Evolutionary conservation across 2,329 filamentous ascomycete species (phyloP).

Genomic region (Chaetothyriales sp.): DNA sequence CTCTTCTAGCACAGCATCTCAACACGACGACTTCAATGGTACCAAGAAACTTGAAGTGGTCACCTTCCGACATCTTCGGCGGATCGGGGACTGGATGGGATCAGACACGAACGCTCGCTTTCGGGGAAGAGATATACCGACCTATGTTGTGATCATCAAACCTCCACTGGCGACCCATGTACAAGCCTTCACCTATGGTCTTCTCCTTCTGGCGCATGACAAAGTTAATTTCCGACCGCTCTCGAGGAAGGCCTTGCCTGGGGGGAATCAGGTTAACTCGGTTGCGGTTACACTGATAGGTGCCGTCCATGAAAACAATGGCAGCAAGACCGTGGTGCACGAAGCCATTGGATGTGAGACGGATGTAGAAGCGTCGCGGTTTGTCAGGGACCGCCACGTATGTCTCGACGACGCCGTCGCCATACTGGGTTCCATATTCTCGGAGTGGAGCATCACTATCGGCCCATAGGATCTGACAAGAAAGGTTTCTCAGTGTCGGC

Average conservation of each 20-base stretch:
- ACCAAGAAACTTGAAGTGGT: conserved; percentile 19
- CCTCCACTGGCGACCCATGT: conserved; percentile 37
- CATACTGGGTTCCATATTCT: conserved; percentile 36
- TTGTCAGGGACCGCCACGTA: conserved; percentile 34
- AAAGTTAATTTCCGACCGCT: conserved; percentile 32
- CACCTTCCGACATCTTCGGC: conserved; percentile 1
- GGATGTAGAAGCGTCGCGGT: conserved; percentile 33
- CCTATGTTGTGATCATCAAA: conserved; percentile 37
- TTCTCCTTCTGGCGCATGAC: conserved; percentile 40
- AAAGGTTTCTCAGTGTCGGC: conserved; percentile 39
- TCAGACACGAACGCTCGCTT: neutral
- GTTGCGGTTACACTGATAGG: conserved; percentile 44
- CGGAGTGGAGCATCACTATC: conserved; percentile 29
- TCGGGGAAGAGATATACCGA: conserved; percentile 17
- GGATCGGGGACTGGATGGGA: neutral
- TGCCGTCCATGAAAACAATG: conserved; percentile 42
- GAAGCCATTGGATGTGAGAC: conserved; percentile 34
- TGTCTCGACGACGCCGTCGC: conserved; percentile 37
- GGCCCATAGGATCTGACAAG: conserved; percentile 36
- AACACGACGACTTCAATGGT: conserved; percentile 21
- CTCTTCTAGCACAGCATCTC: conserved; percentile 13
- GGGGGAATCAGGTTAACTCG: conserved; percentile 28
- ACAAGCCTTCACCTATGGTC: conserved; percentile 29
- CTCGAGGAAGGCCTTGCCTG: conserved; percentile 15
- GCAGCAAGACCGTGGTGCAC: conserved; percentile 39